Conservation (phyloP, 257 asterid genomes). For the Thymus mandschuricus region DNA sequence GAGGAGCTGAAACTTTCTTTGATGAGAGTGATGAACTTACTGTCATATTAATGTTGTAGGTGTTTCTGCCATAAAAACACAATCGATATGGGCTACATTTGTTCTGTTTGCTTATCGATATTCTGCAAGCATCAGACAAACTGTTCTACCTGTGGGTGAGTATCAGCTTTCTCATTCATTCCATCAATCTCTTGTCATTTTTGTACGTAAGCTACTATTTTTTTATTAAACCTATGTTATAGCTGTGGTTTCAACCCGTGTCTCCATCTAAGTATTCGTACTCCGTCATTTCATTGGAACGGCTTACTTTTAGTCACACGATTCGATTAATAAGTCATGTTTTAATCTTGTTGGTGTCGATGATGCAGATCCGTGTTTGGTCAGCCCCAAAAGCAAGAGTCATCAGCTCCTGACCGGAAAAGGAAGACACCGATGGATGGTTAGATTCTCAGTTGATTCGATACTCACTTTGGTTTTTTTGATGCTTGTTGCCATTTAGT, state of each 20-base stretch:
- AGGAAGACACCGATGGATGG: constrained; percentile 41
- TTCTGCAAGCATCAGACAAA: constrained; percentile 91
- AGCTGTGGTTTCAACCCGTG: not conserved
- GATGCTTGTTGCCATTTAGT: not conserved
- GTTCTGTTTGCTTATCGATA: constrained; percentile 91
- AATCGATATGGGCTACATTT: constrained; percentile 89
- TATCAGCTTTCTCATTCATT: constrained; percentile 20
- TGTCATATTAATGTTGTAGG: constrained; percentile 43
- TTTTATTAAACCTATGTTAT: not conserved
- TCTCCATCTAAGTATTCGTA: not conserved
- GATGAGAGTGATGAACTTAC: not conserved
- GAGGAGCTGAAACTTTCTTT: not conserved
- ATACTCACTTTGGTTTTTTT: not conserved
- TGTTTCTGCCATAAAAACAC: constrained; percentile 97
- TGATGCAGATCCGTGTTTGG: constrained; percentile 68
- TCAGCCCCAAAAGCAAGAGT: constrained; percentile 55
- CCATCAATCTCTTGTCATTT: not conserved
- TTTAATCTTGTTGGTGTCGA: not conserved
- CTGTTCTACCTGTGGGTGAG: constrained; percentile 96
- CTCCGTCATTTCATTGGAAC: not conserved
- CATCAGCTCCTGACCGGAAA: constrained; percentile 49
- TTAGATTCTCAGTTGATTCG: constrained; percentile 23
- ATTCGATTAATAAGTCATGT: not conserved
- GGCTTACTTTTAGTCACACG: not conserved
- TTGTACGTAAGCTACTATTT: not conserved